Conservation (phyloP, 2,329 filamentous ascomycete species). For the Orbilia quercus region DNA sequence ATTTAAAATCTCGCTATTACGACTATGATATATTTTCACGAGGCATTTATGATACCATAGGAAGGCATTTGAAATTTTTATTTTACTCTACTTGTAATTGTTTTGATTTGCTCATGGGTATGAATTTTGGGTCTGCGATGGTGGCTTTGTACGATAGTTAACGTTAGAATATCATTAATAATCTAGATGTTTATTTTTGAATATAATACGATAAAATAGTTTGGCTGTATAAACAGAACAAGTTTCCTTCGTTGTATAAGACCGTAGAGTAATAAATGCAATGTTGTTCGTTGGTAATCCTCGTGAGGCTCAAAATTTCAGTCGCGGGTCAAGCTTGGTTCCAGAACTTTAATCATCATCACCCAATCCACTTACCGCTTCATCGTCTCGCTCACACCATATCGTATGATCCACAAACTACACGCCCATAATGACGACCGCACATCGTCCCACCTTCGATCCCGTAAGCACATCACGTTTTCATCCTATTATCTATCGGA, state of each 20-base stretch:
- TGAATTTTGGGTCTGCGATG: background rate
- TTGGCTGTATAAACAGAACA: background rate
- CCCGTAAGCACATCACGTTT: conserved; percentile 70
- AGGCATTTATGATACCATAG: conserved; percentile 11
- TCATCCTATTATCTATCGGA: background rate
- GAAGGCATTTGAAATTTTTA: conserved; percentile 5
- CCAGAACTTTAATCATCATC: conserved; percentile 5
- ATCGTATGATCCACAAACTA: background rate
- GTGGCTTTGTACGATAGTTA: conserved; percentile 13
- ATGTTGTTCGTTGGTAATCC: background rate
- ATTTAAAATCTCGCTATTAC: background rate
- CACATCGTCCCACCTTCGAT: conserved; percentile 92
- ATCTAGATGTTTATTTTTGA: background rate
- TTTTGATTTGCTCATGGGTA: background rate
- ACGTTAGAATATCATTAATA: background rate
- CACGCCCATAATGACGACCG: conserved; percentile 65
- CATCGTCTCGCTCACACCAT: background rate
- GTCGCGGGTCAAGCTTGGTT: conserved; percentile 5
- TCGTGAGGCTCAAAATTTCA: conserved; percentile 20
- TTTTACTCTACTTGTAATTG: too few relatives aligned
- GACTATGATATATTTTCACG: conserved; percentile 8
- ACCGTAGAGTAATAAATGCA: too few relatives aligned
- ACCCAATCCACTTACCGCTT: conserved; percentile 6
- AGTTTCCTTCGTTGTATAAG: too few relatives aligned
- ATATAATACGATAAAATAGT: background rate